Evolutionary conservation across 2,329 filamentous ascomycete genomes (phyloP).

Genomic region (Arthrobotrys sinensis): DNA sequence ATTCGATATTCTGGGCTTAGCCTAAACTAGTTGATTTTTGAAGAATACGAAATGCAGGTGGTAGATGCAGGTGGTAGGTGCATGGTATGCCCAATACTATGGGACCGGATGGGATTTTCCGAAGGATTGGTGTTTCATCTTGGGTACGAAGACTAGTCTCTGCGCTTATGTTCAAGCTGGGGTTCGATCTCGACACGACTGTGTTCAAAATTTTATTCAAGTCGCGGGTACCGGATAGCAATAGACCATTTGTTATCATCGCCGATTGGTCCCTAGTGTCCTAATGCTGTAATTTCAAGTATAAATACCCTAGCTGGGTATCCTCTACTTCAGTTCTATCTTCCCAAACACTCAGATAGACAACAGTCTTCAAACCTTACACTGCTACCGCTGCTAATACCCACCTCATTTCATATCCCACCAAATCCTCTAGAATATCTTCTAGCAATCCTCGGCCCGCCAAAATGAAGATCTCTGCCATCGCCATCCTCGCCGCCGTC

Average conservation of each 20-base stretch:
- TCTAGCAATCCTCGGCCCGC: too few relatives aligned
- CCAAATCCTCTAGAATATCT: too few relatives aligned
- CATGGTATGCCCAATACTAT: too few relatives aligned
- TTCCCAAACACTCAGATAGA: not conserved
- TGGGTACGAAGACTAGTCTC: not conserved
- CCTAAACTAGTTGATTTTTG: too few relatives aligned
- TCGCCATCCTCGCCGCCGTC: constrained; percentile 17
- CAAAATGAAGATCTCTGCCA: constrained; percentile 6
- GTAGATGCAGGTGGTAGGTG: not conserved
- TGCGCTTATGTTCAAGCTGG: too few relatives aligned
- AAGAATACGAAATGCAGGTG: too few relatives aligned
- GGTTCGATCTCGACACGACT: too few relatives aligned
- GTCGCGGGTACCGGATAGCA: not conserved
- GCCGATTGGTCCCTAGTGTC: not conserved
- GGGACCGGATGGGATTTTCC: not conserved
- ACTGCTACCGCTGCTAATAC: too few relatives aligned
- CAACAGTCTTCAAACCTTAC: not conserved
- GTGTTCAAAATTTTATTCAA: not conserved
- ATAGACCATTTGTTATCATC: too few relatives aligned
- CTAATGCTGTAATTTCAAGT: too few relatives aligned
- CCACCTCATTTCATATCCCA: too few relatives aligned
- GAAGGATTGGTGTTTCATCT: not conserved
- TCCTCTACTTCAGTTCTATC: not conserved
- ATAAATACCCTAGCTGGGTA: constrained; percentile 6
- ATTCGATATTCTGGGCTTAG: too few relatives aligned